Evolutionary conservation across 2,329 filamentous ascomycete genomes (phyloP), one percentile per base, ranked within the genome.

Genomic region (Acephala macrosclerotiorum): DNA sequence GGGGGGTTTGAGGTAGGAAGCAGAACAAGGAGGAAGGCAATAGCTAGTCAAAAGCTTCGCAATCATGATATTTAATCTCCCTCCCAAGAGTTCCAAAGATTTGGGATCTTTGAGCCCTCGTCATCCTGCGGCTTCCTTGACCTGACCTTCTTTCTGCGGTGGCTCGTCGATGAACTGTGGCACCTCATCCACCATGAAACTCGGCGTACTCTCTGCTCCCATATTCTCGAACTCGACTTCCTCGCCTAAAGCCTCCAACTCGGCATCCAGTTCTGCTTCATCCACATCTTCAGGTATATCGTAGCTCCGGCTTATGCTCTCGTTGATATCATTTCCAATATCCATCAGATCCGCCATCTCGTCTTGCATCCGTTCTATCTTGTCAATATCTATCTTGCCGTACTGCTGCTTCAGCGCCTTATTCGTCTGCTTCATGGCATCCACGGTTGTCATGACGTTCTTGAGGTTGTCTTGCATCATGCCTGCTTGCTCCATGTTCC

Each of bases 401-500:
- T 98, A 98, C 83, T 98, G 95, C 79, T 93, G 92, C 77, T 89
- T 89, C 70, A 99, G 86, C 75, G 93, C 91, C 82, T 97, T 97
- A 75, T 96, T 97, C 26, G 95, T 97, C 1, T 91, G 94, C 86
- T 97, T 96, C 88, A 99, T 95, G 12, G 95, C 94, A 78, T 98
- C 95, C 53, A 98, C 94, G 33, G 96, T 97, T 20, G 94, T 96
- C 94, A 97, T 97, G 69, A 96, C 95, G 79, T 98, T 98, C 79
- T 96, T 96, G 61, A 99, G 87, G 77, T 98, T 98, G 81, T 98
- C 95, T 82, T 97, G 94, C 95, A 98, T 97, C 86, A 94, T 96
- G 77, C 92, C 91, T 2, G 95, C 94, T 81, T 97, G 94, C 82
- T 98, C 94, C 94, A 99, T 97, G 82, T 98, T 98, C 94, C 94